Evolutionary conservation across 225 moss, liverwort and hornwort genomes (phyloP), one percentile per base, ranked within the genome.

Genomic region (Physcomitrium patens): DNA sequence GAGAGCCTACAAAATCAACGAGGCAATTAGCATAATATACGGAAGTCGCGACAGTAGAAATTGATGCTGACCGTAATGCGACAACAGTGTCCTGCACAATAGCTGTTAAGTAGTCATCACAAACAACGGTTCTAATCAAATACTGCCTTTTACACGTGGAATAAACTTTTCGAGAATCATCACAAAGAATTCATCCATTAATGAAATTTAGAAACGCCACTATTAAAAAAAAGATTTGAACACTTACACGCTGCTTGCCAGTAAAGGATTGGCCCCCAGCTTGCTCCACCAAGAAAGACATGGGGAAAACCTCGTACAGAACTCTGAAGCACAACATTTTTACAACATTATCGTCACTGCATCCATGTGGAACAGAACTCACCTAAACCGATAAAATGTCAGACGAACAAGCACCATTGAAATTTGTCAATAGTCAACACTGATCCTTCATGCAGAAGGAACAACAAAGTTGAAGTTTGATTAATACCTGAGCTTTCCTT

Each of bases 211-310:
- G 7, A 66, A 47, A 23, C 16, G 55, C 22, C 19, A 56, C 18
- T 69, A 53, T 20, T 53, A 61, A 12, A 17, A 41, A n/a, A 8
- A 44, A 17, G 42, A 22, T 37, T 37, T 37, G 0, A 68, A 67
- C 41, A 65, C 85, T 53, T 87, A 94, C 96, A 74, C 97, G 82
- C 74, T 70, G 71, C 82, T 90, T 95, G 80, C 97, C 97, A 49
- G 97, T 99, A 76, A 99, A 99, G 51, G 95, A 76, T 80, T 99
- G 94, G 15, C 97, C 97, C 73, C 97, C 97, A 43, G 97, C 97
- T 86, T 95, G 89, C 78, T 99, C 97, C 80, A 99, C 90, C 51
- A 99, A 85, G 75, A 99, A 99, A 54, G 97, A 99, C 97, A 99
- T 99, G 64, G 97, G 97, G 60, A 99, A 99, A n/a, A 99, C 97